phyloP scores from a whole-genome alignment of 2,329 filamentous ascomycete species.

The Biscogniauxia sp. region DNA sequence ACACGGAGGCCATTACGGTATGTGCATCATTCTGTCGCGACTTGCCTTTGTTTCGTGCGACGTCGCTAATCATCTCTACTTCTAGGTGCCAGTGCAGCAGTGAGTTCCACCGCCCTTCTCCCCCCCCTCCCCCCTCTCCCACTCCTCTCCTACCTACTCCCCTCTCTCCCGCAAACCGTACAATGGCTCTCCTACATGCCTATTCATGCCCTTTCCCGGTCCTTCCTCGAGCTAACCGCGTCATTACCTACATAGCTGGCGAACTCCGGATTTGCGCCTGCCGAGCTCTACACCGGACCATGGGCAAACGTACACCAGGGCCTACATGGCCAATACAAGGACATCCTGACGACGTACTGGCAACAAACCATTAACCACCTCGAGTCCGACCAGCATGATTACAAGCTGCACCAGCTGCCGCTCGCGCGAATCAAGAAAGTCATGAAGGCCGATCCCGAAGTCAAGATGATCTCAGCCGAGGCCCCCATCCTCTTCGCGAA shows the following conservation, averaged over 20 bases:
- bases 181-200: neutral
- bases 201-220: conserved; percentile 15
- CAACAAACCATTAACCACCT: conserved; percentile 96
- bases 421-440: conserved; percentile 99
- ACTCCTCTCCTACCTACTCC: conserved; percentile 4
- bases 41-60: conserved; percentile 28
- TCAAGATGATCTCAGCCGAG: conserved; percentile 99
- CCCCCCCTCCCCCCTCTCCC: conserved; percentile 7
- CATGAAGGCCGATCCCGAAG: conserved; percentile 98
- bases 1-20: conserved; percentile 77
- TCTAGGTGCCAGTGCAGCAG: conserved; percentile 48
- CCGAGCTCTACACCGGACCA: conserved; percentile 87
- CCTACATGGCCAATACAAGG: conserved; percentile 85
- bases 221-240: conserved; percentile 6
- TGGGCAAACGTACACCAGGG: conserved; percentile 99
- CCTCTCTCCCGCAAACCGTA: neutral
- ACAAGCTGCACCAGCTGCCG: conserved; percentile 95
- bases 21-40: conserved; percentile 34
- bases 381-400: conserved; percentile 93
- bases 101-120: conserved; percentile 31
- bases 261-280: conserved; percentile 82
- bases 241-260: conserved; percentile 62
- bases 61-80: conserved; percentile 33
- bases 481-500: conserved; percentile 97
- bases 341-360: conserved; percentile 98